Conservation (phyloP, 2,329 filamentous ascomycete genomes). For the Alternaria sp. region DNA sequence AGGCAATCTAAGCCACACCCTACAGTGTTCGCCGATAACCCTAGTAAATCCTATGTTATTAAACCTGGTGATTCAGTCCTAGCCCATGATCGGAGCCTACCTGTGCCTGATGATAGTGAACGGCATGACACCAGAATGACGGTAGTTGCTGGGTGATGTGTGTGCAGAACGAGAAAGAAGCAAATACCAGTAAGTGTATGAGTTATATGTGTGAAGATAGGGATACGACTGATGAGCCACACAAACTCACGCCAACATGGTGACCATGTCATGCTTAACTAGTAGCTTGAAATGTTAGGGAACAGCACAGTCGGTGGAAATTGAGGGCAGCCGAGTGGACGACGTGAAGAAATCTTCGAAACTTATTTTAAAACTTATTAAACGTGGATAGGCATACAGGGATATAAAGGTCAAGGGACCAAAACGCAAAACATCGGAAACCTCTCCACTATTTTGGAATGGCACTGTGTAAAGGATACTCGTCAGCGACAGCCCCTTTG, state of each 20-base stretch:
- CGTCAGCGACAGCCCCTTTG: slow-evolving; percentile 27
- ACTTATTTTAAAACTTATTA: neutral
- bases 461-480: slow-evolving; percentile 33
- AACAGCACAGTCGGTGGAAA: neutral
- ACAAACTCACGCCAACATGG: slow-evolving; percentile 5
- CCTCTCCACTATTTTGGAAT: slow-evolving; percentile 23
- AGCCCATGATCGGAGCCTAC: slow-evolving; percentile 9
- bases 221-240: slow-evolving; percentile 18
- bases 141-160: neutral
- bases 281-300: neutral
- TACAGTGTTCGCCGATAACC: neutral
- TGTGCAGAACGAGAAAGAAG: slow-evolving; percentile 19
- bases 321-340: neutral
- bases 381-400: neutral
- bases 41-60: slow-evolving; percentile 1
- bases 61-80: neutral
- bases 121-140: neutral
- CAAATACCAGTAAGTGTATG: slow-evolving; percentile 16
- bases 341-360: neutral
- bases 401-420: neutral
- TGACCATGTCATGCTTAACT: slow-evolving; percentile 8
- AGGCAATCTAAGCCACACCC: neutral
- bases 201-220: slow-evolving; percentile 9
- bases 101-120: neutral
- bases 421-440: neutral